Base-by-base conservation (phyloP, 129 eudicot species). In the Smallanthus sonchifolius region DNA sequence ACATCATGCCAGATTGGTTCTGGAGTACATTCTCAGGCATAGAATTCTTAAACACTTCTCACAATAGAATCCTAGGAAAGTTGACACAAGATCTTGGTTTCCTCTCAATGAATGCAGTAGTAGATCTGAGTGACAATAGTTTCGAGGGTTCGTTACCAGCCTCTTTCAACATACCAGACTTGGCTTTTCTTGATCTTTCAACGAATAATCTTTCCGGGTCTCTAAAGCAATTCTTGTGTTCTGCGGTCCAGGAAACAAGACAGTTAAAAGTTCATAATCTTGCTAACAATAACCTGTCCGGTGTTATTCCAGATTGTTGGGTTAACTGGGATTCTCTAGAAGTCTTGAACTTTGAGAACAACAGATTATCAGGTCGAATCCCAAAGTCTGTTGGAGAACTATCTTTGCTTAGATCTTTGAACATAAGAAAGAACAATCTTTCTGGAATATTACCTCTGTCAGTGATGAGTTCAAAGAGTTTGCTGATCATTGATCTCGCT, bases 1-100 rank as follows among this genome's bases (percentile, higher is more conserved):
- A 75, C 10, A 15, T 17, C 34, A 4, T 81, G 54, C 87, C 88
- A 3, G 9, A 35, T 9, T 85, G 76, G 84, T 78, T 77, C 77
- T 75, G 83, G 85, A 77, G 66, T 38, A 72, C 74, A 14, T 77
- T 75, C 52, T 57, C 75, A 15, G 63, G 35, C 32, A 13, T 86
- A 32, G 10, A 6, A 0, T 42, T 35, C 47, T 44, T 86, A 19
- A 65, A 83, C 76, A 17, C 75, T 6, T 86, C 86, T 6, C 65
- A 80, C 68, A 86, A 86, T 60, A 63, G 55, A 11, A 80, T 86
- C 34, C 38, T 17, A 42, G 91, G 80, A 56, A 67, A 2, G 69
- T 32, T 76, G 35, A 57, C 36, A 20, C 17, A 45, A 60, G 64
- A 68, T 83, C 45, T 68, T 32, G 24, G 43, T 19, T 19, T 28